Evolutionary conservation across 805 yeast genomes (phyloP).

Genomic region (Hanseniaspora lindneri): DNA sequence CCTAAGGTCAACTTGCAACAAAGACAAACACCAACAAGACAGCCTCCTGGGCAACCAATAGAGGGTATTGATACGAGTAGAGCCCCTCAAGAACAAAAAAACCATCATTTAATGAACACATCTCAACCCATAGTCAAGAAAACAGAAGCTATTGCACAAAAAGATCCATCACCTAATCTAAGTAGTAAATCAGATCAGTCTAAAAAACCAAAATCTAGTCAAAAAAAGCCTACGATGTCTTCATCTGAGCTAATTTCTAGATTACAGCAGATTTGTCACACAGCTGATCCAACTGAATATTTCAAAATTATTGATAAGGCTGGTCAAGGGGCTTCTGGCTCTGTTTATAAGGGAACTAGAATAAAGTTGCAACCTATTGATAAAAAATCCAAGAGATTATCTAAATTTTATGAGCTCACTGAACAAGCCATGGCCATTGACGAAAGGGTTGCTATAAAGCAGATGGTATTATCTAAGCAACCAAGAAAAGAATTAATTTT

Average conservation of each 20-base stretch:
- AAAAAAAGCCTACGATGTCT: conserved; percentile 52
- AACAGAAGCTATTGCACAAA: conserved; percentile 22
- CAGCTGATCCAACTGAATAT: conserved; percentile 72
- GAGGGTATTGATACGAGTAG: conserved; percentile 18
- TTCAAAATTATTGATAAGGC: conserved; percentile 71
- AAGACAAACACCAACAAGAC: conserved; percentile 23
- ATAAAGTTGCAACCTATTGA: conserved; percentile 31
- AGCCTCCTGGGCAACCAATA: conserved; percentile 22
- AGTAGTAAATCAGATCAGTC: conserved; percentile 17
- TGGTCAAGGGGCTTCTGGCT: conserved; percentile 98
- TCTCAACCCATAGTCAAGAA: conserved; percentile 14
- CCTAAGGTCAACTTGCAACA: conserved; percentile 16
- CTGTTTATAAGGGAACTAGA: conserved; percentile 76
- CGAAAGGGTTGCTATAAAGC: conserved; percentile 83
- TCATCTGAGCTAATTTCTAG: conserved; percentile 79
- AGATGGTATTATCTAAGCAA: conserved; percentile 83
- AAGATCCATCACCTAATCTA: conserved; percentile 12
- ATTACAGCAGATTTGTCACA: conserved; percentile 68
- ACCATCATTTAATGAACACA: too few species aligned
- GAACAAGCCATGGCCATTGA: conserved; percentile 31
- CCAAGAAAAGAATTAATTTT: conserved; percentile 91
- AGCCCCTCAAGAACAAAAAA: not conserved
- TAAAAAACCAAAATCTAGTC: conserved; percentile 19
- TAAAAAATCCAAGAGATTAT: conserved; percentile 17
- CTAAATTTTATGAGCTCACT: conserved; percentile 19